phyloP scores from a whole-genome alignment of 805 yeast genomes.

The Schwanniomyces sp. region DNA sequence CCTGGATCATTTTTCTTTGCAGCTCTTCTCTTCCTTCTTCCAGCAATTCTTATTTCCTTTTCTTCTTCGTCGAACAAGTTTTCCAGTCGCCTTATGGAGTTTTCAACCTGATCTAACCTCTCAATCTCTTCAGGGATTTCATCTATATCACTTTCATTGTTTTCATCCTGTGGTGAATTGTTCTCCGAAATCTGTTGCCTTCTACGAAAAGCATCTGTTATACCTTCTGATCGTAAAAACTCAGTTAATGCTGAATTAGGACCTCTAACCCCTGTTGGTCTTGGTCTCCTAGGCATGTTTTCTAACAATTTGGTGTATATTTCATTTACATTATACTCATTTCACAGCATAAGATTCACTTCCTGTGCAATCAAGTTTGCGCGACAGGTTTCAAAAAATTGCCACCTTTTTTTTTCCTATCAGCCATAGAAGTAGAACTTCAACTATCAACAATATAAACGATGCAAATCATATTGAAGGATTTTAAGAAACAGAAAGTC shows the following conservation, averaged over 20 bases:
- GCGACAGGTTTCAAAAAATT: not conserved
- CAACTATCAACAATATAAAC: not conserved
- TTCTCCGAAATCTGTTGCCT: conserved; percentile 3
- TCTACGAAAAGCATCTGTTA: conserved; percentile 72
- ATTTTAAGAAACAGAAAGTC: conserved; percentile 88
- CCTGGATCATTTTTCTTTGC: conserved; percentile 23
- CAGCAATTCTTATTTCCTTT: conserved; percentile 35
- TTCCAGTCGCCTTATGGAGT: too few relatives aligned
- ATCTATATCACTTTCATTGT: conserved; percentile 1
- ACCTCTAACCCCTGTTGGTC: conserved; percentile 39
- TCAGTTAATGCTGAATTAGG: conserved; percentile 90
- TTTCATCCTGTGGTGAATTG: not conserved
- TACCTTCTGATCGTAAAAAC: conserved; percentile 85
- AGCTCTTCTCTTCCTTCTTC: conserved; percentile 43
- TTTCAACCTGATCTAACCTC: too few relatives aligned
- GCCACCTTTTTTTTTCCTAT: conserved; percentile 12
- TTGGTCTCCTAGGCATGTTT: conserved; percentile 10
- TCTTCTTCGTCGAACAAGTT: conserved; percentile 20
- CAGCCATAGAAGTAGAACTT: conserved; percentile 18
- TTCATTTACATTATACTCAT: not conserved
- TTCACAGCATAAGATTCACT: not conserved
- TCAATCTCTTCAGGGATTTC: conserved; percentile 5
- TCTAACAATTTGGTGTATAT: not conserved
- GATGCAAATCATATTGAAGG: conserved; percentile 84
- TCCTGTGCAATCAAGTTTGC: not conserved